phyloP scores from a whole-genome alignment of 2,329 filamentous ascomycete genomes.

The Ploettnerulaceae sp. region DNA sequence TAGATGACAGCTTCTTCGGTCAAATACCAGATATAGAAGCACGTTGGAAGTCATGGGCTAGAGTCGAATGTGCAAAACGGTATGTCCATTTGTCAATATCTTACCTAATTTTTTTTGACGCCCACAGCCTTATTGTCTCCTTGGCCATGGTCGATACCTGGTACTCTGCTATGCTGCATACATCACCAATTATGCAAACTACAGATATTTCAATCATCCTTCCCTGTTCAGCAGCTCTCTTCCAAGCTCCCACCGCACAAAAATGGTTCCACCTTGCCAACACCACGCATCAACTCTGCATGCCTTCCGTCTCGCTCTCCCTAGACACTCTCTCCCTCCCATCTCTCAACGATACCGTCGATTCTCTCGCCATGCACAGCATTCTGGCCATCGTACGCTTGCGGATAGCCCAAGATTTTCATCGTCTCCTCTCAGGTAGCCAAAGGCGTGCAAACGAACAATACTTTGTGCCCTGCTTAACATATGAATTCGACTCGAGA shows the following conservation, averaged over 20 bases:
- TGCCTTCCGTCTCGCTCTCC: slow-evolving; percentile 18
- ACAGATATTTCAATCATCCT: slow-evolving; percentile 21
- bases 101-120: background rate
- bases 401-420: slow-evolving; percentile 40
- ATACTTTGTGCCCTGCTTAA: slow-evolving; percentile 40
- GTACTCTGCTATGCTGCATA: slow-evolving; percentile 23
- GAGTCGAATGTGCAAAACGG: slow-evolving; percentile 47
- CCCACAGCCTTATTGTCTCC: slow-evolving; percentile 22
- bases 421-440: slow-evolving; percentile 37
- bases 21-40: slow-evolving; percentile 41
- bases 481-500: slow-evolving; percentile 44
- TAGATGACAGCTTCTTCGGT: slow-evolving; percentile 40
- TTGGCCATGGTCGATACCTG: slow-evolving; percentile 26
- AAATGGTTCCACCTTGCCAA: slow-evolving; percentile 21
- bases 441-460: slow-evolving; percentile 33
- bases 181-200: slow-evolving; percentile 19
- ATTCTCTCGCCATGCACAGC: slow-evolving; percentile 36
- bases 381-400: slow-evolving; percentile 39
- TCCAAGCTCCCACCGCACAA: slow-evolving; percentile 20
- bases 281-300: slow-evolving; percentile 27
- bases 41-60: slow-evolving; percentile 48
- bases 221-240: slow-evolving; percentile 21
- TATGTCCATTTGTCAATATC: slow-evolving; percentile 17
- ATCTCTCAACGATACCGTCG: slow-evolving; percentile 25
- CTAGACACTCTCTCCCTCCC: slow-evolving; percentile 35